A percentile compares a stretch with the other conserved stretches of the same genome.
phyloP scores from a whole-genome alignment of 306 rosid species.

The Cucurbita maxima region DNA sequence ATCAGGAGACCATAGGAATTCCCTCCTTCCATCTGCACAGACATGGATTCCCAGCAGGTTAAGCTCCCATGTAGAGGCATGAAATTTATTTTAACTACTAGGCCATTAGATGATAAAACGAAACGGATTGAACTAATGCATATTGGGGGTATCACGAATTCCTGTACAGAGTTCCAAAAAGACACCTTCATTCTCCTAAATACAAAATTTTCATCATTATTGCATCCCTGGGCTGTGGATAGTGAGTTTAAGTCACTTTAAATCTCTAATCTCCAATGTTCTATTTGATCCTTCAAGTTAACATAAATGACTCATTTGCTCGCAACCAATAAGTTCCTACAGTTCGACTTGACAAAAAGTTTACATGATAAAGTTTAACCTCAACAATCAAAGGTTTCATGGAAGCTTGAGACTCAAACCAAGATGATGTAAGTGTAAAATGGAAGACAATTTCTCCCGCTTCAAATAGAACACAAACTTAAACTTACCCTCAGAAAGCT shows the following conservation, averaged over 20 bases:
- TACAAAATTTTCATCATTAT: not conserved
- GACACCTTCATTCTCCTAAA: not conserved
- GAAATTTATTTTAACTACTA: not conserved
- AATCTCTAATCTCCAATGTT: not conserved
- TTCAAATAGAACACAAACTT: not conserved
- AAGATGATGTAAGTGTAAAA: not conserved
- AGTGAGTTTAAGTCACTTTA: not conserved
- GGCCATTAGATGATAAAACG: not conserved
- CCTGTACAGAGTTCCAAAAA: not conserved
- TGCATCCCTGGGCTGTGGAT: not conserved
- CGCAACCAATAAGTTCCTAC: not conserved
- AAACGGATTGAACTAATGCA: no score
- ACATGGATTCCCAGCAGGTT: not conserved
- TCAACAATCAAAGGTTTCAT: not conserved
- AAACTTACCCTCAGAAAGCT: not conserved
- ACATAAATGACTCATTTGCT: not conserved
- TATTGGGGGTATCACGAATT: not conserved
- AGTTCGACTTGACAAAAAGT: not conserved
- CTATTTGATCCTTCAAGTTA: not conserved
- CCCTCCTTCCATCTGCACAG: not conserved
- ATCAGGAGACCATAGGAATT: not conserved
- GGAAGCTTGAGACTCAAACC: not conserved
- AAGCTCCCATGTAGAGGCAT: not conserved
- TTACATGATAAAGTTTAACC: not conserved
- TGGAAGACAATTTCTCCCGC: not conserved